Percentiles rank a stretch among this genome's conserved stretches.
phyloP scores from a whole-genome alignment of 306 rosid genomes.

The Corylus avellana region DNA sequence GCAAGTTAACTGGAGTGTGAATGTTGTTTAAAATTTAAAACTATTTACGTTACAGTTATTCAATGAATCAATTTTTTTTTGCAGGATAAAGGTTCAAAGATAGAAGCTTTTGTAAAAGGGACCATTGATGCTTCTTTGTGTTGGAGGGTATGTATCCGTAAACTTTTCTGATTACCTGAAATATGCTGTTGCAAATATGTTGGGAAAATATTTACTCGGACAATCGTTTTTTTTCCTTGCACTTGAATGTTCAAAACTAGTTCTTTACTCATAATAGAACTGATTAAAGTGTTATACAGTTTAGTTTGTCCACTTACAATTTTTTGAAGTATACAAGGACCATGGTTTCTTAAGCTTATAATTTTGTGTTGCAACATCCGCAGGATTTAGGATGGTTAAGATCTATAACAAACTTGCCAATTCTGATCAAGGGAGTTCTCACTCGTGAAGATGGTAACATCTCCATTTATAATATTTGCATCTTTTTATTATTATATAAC shows the following conservation, averaged over 20 bases:
- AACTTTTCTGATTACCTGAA: not conserved
- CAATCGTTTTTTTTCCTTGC: not conserved
- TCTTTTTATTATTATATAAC: not conserved
- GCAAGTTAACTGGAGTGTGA: too few species aligned
- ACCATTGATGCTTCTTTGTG: constrained; percentile 48
- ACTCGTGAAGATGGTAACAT: constrained; percentile 35
- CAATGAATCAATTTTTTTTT: not conserved
- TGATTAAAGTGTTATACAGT: too few species aligned
- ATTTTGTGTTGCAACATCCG: not conserved
- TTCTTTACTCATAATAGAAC: too few species aligned
- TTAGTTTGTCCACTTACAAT: too few species aligned
- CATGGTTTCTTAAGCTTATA: not conserved
- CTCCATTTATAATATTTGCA: not conserved
- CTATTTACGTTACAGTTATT: too few species aligned
- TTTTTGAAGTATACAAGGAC: not conserved
- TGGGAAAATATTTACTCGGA: not conserved
- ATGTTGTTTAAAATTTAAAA: too few species aligned
- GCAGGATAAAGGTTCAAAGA: constrained; percentile 53
- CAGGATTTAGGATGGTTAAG: constrained; percentile 41
- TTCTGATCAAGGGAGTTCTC: constrained; percentile 32
- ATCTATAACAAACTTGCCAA: constrained; percentile 35
- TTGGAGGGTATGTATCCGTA: constrained; percentile 49
- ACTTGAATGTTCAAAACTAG: not conserved
- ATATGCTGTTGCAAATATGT: not conserved
- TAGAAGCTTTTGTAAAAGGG: constrained; percentile 36